Evolutionary conservation across 1,139 yeast genomes (phyloP).

Genomic region (Taiozyma sp.): DNA sequence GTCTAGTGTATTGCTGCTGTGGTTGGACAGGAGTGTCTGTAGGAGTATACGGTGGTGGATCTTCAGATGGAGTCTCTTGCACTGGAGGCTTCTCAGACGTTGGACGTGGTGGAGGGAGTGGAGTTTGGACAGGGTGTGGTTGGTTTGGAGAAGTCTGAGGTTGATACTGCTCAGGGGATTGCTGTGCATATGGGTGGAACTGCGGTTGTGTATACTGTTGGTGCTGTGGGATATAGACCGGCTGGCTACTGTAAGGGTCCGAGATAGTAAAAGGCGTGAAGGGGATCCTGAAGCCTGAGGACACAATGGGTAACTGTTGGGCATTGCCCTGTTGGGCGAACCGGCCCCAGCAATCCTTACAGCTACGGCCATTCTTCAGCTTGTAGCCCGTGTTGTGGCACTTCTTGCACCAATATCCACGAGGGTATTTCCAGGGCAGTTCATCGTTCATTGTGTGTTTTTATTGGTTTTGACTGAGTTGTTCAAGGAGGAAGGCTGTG

Average conservation of each 20-base stretch:
- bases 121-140: conserved; percentile 12
- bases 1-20: background rate
- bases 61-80: background rate
- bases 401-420: conserved; percentile 53
- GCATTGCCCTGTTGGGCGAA: conserved; percentile 33
- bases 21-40: background rate
- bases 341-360: conserved; percentile 66
- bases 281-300: conserved; percentile 31
- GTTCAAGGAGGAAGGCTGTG: background rate
- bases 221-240: conserved; percentile 7
- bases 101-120: conserved; percentile 2
- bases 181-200: background rate
- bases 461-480: background rate
- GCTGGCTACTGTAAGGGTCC: background rate
- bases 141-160: conserved; percentile 7
- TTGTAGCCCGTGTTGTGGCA: conserved; percentile 77
- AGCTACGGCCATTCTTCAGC: conserved; percentile 54
- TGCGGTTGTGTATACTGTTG: background rate
- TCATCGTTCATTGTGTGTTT: background rate
- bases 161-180: background rate
- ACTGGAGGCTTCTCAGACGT: background rate
- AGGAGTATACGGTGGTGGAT: background rate
- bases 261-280: conserved; percentile 7
- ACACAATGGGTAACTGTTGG: conserved; percentile 4
- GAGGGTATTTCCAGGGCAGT: conserved; percentile 69